phyloP scores from a whole-genome alignment of 768 basidiomycete species.

The Wakefieldia striispora region DNA sequence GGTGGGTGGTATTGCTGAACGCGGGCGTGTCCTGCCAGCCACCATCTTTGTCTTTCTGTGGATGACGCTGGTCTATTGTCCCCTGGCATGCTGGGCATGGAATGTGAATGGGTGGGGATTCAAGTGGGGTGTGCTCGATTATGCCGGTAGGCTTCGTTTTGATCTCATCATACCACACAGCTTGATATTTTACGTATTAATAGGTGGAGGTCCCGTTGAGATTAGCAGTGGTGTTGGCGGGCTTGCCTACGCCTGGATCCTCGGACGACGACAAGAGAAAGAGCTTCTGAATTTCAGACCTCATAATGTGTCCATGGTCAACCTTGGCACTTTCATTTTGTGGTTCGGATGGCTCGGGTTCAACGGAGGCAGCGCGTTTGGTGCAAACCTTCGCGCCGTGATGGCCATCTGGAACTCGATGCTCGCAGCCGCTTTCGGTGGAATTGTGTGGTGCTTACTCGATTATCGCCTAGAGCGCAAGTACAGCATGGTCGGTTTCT shows the following conservation, averaged over 20 bases:
- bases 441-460: constrained; percentile 77
- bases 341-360: constrained; percentile 92
- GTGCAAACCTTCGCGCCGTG: constrained; percentile 83
- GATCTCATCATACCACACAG: not conserved
- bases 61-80: constrained; percentile 87
- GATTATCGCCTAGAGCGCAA: constrained; percentile 80
- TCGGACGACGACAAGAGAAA: constrained; percentile 75
- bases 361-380: constrained; percentile 88
- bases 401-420: constrained; percentile 89
- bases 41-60: constrained; percentile 82
- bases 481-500: constrained; percentile 90
- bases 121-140: constrained; percentile 83
- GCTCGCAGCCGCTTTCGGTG: constrained; percentile 79
- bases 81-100: constrained; percentile 87
- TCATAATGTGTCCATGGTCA: constrained; percentile 82
- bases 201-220: constrained; percentile 85
- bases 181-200: not conserved
- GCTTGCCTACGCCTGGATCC: constrained; percentile 82
- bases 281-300: constrained; percentile 80
- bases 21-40: constrained; percentile 77
- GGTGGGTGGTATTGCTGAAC: constrained; percentile 81
- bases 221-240: constrained; percentile 84
- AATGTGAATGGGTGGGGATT: constrained; percentile 79
- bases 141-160: constrained; percentile 57
- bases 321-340: constrained; percentile 79